These are phyloP conservation scores for Penicillium salamii DNA, from an alignment of 495 filamentous ascomycete species.

Conservation along the genomic window DNA sequence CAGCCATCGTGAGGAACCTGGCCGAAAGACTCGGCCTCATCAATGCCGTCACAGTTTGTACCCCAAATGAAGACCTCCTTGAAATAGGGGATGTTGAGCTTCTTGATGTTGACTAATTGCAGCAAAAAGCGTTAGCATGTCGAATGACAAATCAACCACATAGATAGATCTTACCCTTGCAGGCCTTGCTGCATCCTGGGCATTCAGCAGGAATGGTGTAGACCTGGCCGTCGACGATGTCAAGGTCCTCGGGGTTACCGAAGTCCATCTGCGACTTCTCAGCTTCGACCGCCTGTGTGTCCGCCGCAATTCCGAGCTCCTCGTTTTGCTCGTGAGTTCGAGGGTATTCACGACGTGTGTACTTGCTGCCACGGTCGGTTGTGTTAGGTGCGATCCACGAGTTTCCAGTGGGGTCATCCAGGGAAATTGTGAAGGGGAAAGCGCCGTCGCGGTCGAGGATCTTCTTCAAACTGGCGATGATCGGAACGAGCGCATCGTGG, in stretches of 20 bases:
- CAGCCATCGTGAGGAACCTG: conserved; percentile 42
- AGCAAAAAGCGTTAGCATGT: background rate
- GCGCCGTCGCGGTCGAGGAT: conserved; percentile 68
- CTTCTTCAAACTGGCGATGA: conserved; percentile 65
- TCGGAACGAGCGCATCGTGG: conserved; percentile 66
- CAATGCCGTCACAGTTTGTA: conserved; percentile 60
- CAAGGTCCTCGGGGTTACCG: conserved; percentile 54
- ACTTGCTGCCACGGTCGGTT: conserved; percentile 69
- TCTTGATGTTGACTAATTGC: conserved; percentile 48
- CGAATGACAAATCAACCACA: conserved; percentile 31
- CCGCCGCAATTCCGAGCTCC: conserved; percentile 64
- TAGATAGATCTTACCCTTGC: conserved; percentile 63
- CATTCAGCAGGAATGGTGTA: conserved; percentile 89
- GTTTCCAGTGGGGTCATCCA: conserved; percentile 96
- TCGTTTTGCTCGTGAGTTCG: conserved; percentile 83
- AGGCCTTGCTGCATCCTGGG: conserved; percentile 80
- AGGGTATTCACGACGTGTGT: conserved; percentile 74
- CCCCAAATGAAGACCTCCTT: conserved; percentile 91
- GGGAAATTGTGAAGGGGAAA: conserved; percentile 81
- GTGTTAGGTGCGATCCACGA: conserved; percentile 91
- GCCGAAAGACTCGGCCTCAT: conserved; percentile 2
- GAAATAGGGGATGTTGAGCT: conserved; percentile 95
- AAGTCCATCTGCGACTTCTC: conserved; percentile 17
- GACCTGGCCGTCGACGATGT: conserved; percentile 84
- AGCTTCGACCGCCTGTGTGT: conserved; percentile 28